These are phyloP conservation scores for Coniferiporia sulphurascens DNA, from an alignment of 1,284 basidiomycete genomes.

Conservation along the genomic window DNA sequence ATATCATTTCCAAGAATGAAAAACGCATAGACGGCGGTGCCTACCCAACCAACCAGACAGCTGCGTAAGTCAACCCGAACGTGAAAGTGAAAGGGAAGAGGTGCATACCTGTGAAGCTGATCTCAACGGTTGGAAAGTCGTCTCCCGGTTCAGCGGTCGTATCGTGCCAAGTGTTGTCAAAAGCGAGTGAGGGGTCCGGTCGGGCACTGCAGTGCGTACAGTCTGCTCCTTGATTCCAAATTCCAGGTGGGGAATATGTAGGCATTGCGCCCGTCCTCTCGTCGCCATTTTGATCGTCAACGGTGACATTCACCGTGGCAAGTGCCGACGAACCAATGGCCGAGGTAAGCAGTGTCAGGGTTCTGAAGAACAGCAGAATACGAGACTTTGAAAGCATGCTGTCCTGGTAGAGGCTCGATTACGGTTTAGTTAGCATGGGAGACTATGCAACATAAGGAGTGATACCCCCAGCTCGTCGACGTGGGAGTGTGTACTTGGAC, in stretches of 20 bases:
- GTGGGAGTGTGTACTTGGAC: too few species aligned
- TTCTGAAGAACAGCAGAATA: neutral
- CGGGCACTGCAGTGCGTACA: slow-evolving; percentile 25
- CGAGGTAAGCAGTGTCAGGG: neutral
- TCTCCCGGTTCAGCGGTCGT: slow-evolving; percentile 3
- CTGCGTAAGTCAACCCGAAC: neutral
- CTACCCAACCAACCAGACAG: neutral
- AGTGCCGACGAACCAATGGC: too few species aligned
- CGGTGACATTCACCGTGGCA: slow-evolving; percentile 24
- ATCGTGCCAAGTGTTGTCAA: slow-evolving; percentile 13
- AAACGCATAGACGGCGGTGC: slow-evolving; percentile 9
- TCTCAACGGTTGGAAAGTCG: neutral
- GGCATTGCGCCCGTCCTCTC: slow-evolving; percentile 29
- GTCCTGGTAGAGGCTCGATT: too few species aligned
- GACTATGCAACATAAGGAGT: too few species aligned
- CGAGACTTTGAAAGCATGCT: neutral
- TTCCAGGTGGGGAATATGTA: slow-evolving; percentile 25
- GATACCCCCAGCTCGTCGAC: too few species aligned
- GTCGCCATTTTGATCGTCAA: slow-evolving; percentile 41
- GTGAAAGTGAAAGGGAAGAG: neutral
- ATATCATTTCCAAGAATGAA: slow-evolving; percentile 5
- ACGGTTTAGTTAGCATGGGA: too few species aligned
- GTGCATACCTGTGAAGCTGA: slow-evolving; percentile 10
- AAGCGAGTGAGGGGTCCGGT: slow-evolving; percentile 21
- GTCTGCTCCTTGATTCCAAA: slow-evolving; percentile 27